Evolutionary conservation across 352 stramenopile species (phyloP).

Genomic region (Phytophthora ohioensis): DNA sequence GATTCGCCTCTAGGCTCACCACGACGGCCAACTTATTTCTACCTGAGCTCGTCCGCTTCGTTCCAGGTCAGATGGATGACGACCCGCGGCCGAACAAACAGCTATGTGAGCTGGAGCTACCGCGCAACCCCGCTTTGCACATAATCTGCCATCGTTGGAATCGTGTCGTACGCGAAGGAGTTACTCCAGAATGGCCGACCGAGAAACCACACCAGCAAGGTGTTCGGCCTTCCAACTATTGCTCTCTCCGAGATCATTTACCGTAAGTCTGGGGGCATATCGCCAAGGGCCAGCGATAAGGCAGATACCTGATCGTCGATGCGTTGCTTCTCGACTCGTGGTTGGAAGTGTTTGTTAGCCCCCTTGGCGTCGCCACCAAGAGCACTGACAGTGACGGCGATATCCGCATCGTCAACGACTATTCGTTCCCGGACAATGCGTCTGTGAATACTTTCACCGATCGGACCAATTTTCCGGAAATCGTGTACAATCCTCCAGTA

Average conservation of each 20-base stretch:
- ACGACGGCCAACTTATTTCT: background rate
- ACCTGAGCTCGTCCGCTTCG: constrained; percentile 2
- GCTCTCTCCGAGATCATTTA: no score
- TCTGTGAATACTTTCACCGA: constrained; percentile 16
- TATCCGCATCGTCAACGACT: constrained; percentile 13
- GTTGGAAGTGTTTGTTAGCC: background rate
- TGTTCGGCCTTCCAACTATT: no score
- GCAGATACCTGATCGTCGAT: no score
- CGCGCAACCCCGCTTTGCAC: background rate
- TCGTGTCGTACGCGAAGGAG: no score
- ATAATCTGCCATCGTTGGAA: no score
- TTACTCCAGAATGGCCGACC: no score
- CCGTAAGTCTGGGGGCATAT: no score
- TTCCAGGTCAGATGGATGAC: constrained; percentile 5
- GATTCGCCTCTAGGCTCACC: no score
- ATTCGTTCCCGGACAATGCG: background rate
- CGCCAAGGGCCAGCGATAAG: no score
- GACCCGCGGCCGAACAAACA: constrained; percentile 17
- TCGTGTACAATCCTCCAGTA: constrained; percentile 5
- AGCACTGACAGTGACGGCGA: background rate
- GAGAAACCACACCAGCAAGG: no score
- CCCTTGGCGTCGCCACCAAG: background rate
- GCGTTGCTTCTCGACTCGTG: background rate
- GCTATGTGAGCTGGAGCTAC: constrained; percentile 9
- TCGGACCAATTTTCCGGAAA: background rate